phyloP scores from a whole-genome alignment of 805 yeast species.

The Metschnikowia reukaufii region DNA sequence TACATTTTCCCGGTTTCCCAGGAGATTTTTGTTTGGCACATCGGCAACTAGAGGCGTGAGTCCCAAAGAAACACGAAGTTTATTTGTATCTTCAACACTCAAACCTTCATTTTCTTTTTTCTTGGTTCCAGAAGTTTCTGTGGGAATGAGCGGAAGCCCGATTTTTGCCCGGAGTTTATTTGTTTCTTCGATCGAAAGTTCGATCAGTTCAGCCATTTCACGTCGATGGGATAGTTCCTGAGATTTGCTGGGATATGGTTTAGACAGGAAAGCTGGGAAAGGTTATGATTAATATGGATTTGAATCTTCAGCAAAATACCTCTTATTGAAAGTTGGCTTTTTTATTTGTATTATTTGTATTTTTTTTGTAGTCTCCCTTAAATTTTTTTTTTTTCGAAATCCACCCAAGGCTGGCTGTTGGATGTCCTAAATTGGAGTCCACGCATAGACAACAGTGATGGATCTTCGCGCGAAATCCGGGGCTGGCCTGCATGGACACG shows the following conservation, averaged over 20 bases:
- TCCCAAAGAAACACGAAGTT: not conserved
- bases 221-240: not conserved
- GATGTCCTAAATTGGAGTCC: too few relatives aligned
- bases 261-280: too few relatives aligned
- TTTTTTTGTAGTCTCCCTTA: too few relatives aligned
- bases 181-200: conserved; percentile 52
- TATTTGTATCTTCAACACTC: not conserved
- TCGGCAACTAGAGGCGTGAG: not conserved
- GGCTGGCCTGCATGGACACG: conserved; percentile 5
- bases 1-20: not conserved
- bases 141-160: conserved; percentile 54
- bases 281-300: too few relatives aligned
- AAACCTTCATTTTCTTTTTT: not conserved
- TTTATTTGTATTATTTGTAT: too few relatives aligned
- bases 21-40: not conserved
- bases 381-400: too few relatives aligned
- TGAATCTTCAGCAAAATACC: too few relatives aligned
- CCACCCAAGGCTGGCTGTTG: too few relatives aligned
- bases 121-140: not conserved
- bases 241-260: too few relatives aligned
- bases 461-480: conserved; percentile 10
- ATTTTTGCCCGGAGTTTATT: conserved; percentile 50
- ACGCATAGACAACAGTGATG: conserved; percentile 2
- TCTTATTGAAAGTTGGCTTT: too few relatives aligned
- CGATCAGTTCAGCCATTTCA: conserved; percentile 17